Percentiles rank a stretch among this genome's conserved stretches.
These are phyloP conservation scores for Jacaranda copaia DNA, from an alignment of 257 asterid species.

Conservation along the genomic window DNA sequence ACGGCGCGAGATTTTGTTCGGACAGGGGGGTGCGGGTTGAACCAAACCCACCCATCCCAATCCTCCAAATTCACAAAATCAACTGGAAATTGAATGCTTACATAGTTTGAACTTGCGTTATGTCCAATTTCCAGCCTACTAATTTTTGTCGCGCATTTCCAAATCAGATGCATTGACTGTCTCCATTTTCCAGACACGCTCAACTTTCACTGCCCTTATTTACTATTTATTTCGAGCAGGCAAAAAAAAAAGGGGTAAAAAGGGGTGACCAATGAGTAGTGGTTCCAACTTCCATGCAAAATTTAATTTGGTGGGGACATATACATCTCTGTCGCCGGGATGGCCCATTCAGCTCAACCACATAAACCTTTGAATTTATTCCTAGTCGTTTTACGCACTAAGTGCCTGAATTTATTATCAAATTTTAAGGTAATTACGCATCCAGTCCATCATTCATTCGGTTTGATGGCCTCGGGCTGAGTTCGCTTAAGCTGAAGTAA, in stretches of 20 bases:
- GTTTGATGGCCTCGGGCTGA: no score
- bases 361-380: conserved; percentile 18
- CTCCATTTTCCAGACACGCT: conserved; percentile 30
- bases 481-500: no score
- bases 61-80: no score
- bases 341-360: conserved; percentile 25
- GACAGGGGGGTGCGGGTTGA: no score
- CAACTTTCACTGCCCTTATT: background rate
- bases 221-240: background rate
- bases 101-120: no score
- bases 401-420: background rate
- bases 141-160: conserved; percentile 17
- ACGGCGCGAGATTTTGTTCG: no score
- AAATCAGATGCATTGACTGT: conserved; percentile 21
- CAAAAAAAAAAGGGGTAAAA: conserved; percentile 1
- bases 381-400: background rate
- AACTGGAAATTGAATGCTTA: no score
- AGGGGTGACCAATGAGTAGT: conserved; percentile 14
- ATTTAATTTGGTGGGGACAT: conserved; percentile 41
- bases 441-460: no score
- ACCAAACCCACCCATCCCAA: no score
- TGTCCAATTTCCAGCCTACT: background rate
- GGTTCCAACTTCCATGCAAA: conserved; percentile 23
- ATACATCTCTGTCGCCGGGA: background rate
- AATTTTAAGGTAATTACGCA: no score